Evolutionary conservation across 2,329 filamentous ascomycete genomes (phyloP).

Genomic region (Botrytis sinoallii): DNA sequence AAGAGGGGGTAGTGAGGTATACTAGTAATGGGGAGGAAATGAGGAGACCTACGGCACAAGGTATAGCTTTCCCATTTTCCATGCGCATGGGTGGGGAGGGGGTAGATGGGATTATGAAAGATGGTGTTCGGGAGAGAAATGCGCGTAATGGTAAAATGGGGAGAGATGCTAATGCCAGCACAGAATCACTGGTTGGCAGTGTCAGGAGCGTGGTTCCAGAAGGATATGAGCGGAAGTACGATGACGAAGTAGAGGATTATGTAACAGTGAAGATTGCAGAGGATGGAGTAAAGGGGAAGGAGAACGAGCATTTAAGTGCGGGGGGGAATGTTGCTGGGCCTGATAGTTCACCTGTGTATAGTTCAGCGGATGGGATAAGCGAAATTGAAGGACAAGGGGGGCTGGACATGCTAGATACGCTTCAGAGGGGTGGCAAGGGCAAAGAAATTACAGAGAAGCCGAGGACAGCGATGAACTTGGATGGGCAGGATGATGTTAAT

Average conservation of each 20-base stretch:
- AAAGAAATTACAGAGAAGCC: background rate
- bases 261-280: background rate
- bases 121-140: constrained; percentile 4
- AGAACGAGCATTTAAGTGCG: background rate
- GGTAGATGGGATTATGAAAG: constrained; percentile 1
- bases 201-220: background rate
- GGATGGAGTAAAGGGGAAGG: background rate
- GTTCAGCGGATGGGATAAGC: background rate
- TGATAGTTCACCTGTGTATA: background rate
- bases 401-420: background rate
- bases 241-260: background rate
- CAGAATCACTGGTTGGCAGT: constrained; percentile 5
- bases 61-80: constrained; percentile 6
- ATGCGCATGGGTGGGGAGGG: constrained; percentile 6
- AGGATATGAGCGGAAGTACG: background rate
- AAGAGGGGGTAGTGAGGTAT: background rate
- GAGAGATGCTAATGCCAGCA: background rate
- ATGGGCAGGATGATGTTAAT: background rate
- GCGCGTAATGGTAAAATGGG: background rate
- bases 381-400: background rate
- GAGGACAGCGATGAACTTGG: background rate
- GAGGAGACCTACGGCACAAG: constrained; percentile 4
- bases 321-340: background rate
- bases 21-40: background rate
- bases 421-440: background rate